Evolutionary conservation across 2,329 filamentous ascomycete species (phyloP).

Genomic region (Alternaria sp.): DNA sequence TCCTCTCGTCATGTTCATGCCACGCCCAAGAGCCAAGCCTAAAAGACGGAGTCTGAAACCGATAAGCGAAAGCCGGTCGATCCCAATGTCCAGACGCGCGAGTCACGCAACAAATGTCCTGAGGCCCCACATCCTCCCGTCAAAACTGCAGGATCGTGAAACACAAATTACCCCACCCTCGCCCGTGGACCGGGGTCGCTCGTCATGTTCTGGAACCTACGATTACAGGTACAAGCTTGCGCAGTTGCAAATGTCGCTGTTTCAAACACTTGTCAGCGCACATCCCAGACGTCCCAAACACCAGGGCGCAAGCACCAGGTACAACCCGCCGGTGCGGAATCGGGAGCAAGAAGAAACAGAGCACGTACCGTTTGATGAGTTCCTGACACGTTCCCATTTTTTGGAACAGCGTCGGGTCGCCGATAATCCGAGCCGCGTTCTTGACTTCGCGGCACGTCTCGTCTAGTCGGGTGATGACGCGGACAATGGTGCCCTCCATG

Average conservation of each 20-base stretch:
- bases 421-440: conserved; percentile 93
- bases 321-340: background rate
- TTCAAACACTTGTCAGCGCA: conserved; percentile 14
- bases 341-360: background rate
- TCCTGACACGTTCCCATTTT: conserved; percentile 99
- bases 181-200: background rate
- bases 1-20: background rate
- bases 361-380: conserved; percentile 92
- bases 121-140: background rate
- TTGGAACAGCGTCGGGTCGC: conserved; percentile 87
- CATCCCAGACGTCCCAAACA: background rate
- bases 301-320: background rate
- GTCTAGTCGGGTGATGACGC: conserved; percentile 90
- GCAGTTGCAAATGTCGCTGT: conserved; percentile 50
- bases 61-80: conserved; percentile 9
- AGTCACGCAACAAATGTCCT: background rate
- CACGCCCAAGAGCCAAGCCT: background rate
- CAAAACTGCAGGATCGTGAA: background rate
- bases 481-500: conserved; percentile 94
- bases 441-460: conserved; percentile 98
- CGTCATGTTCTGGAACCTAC: background rate
- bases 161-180: background rate
- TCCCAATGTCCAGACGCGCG: background rate
- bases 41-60: conserved; percentile 12
- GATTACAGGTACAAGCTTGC: conserved; percentile 49